These are phyloP conservation scores for Cercospora janseana DNA, from an alignment of 2,329 filamentous ascomycete genomes.

Conservation along the genomic window DNA sequence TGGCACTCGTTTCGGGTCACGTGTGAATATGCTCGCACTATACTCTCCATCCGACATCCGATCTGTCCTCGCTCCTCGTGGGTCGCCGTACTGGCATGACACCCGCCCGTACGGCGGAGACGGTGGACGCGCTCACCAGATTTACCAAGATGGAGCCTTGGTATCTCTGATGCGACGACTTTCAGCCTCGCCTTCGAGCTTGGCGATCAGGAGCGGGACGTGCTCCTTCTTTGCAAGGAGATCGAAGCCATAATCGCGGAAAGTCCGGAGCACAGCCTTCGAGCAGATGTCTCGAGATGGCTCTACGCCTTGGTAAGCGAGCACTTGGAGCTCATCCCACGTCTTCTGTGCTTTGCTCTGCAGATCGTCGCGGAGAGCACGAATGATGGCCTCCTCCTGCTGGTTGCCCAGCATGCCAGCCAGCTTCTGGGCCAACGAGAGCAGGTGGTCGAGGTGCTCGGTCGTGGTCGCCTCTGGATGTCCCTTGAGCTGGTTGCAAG, in stretches of 20 bases:
- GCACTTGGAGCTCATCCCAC: not conserved
- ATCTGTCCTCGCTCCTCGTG: not conserved
- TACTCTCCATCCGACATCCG: not conserved
- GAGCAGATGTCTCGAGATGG: not conserved
- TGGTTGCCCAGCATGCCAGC: slow-evolving; percentile 4
- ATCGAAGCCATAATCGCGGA: not conserved
- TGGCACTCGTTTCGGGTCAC: not conserved
- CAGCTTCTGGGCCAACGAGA: not conserved
- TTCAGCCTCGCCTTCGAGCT: not conserved
- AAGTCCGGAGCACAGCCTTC: not conserved
- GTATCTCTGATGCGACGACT: not conserved
- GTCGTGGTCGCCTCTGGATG: not conserved
- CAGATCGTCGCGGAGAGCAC: slow-evolving; percentile 2
- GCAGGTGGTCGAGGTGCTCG: slow-evolving; percentile 1
- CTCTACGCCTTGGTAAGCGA: not conserved
- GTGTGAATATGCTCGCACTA: too few relatives aligned
- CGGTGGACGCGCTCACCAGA: not conserved
- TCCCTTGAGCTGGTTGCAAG: not conserved
- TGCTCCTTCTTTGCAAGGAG: not conserved
- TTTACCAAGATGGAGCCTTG: not conserved
- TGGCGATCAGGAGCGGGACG: not conserved
- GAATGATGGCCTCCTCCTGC: not conserved
- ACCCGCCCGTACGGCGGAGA: not conserved
- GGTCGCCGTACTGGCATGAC: not conserved
- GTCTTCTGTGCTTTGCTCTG: slow-evolving; percentile 3